phyloP scores from a whole-genome alignment of 805 yeast species.

The Barnettozyma vustinii region DNA sequence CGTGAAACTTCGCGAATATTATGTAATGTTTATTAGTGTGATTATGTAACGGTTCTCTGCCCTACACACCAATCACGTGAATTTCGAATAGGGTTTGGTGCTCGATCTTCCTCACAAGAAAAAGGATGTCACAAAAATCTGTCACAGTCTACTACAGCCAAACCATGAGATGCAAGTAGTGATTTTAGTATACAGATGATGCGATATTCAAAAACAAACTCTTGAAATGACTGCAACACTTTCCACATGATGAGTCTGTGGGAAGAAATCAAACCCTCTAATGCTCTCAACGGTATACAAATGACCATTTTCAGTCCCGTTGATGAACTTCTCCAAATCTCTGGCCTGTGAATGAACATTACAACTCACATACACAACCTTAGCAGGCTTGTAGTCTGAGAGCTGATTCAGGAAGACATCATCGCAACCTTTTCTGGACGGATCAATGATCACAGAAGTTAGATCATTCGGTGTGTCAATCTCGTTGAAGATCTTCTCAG shows the following conservation, averaged over 20 bases:
- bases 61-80: not conserved
- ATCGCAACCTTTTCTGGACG: conserved; percentile 97
- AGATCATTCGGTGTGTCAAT: conserved; percentile 68
- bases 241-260: conserved; percentile 91
- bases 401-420: conserved; percentile 80
- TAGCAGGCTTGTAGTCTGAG: conserved; percentile 75
- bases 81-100: not conserved
- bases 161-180: not conserved
- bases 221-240: conserved; percentile 68
- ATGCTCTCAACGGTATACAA: conserved; percentile 72
- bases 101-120: not conserved
- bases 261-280: conserved; percentile 95
- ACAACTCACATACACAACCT: conserved; percentile 92
- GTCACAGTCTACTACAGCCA: not conserved
- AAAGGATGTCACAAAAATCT: not conserved
- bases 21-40: not conserved
- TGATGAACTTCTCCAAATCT: conserved; percentile 79
- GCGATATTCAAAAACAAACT: conserved; percentile 10
- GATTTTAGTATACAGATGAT: not conserved
- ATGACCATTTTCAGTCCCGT: conserved; percentile 54
- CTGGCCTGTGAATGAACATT: conserved; percentile 97
- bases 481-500: conserved; percentile 79
- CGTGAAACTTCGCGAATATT: not conserved
- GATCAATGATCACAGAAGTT: conserved; percentile 91
- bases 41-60: not conserved